Conservation (phyloP, 108 stramenopile species). For the Fragilaria radians region DNA sequence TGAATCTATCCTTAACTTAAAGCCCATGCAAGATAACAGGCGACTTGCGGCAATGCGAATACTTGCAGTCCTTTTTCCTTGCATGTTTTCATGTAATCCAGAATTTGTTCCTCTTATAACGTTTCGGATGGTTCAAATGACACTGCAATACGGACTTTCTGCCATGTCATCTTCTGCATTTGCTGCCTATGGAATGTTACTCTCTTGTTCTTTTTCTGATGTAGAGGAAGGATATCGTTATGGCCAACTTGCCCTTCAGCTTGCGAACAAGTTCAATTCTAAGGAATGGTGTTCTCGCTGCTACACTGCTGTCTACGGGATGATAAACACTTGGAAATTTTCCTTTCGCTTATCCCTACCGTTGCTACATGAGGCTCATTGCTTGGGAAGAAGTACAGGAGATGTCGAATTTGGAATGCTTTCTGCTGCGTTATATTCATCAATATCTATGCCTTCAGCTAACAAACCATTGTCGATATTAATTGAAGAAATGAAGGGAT, state of each 20-base stretch:
- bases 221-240: conserved; percentile 28
- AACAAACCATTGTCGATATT: no score
- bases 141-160: conserved; percentile 25
- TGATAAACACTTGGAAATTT: conserved; percentile 3
- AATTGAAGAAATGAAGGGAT: no score
- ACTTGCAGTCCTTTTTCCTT: conserved; percentile 19
- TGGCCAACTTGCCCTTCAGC: conserved; percentile 23
- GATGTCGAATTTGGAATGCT: no score
- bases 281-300: conserved; percentile 24
- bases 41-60: conserved; percentile 27
- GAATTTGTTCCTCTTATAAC: conserved; percentile 16
- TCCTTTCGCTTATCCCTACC: background rate
- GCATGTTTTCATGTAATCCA: conserved; percentile 10
- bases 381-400: background rate
- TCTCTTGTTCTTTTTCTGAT: conserved; percentile 19
- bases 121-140: conserved; percentile 34
- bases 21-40: conserved; percentile 12
- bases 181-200: conserved; percentile 31
- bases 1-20: conserved; percentile 16
- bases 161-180: conserved; percentile 31
- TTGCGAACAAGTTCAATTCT: conserved; percentile 24
- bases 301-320: conserved; percentile 19
- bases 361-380: background rate
- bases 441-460: no score
- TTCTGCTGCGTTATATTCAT: no score